Evolutionary conservation across 2,329 filamentous ascomycete species (phyloP), one percentile per base, ranked within the genome.

Genomic region (Neopestalotiopsis sp.): DNA sequence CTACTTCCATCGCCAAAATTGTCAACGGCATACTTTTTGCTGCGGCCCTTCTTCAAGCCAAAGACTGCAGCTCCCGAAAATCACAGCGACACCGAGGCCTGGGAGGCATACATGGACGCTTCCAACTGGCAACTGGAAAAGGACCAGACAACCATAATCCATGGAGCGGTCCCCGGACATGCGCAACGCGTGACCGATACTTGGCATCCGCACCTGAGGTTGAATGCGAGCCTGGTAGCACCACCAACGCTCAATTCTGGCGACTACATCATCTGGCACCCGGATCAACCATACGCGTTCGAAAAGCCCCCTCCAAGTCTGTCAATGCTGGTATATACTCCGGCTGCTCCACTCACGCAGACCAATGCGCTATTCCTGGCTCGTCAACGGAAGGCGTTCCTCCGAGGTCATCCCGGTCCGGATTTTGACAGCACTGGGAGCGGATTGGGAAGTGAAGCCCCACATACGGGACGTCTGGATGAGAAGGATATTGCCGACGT

Each of bases 261-360:
- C 73, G 87, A 88, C 79, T 89, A 89, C 74, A 86, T 89, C 70
- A 78, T 89, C 72, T 89, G 87, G 87, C 87, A 89, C 73, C 86
- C 86, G 28, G 87, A 89, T 71, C 82, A 88, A 70, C 84, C 86
- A 7, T 89, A 88, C 76, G 86, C 87, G 72, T 86, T 89, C 74
- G 77, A 76, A 59, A 77, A 77, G 66, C 65, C 69, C 45, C 40
- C 67, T 34, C 67, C 71, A 66, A 66, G 74, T 73, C 79, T 75
- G 69, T 85, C 82, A 58, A 86, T 88, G 79, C 80, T 89, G 1
- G 83, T 88, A 13, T 89, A 89, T 76, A 82, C 86, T 9, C 86
- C 87, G 2, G 86, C 86, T 4, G 86, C 85, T 17, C 87, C 87
- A 0, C 80, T 89, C 42, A 89, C 87, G 4, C 87, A 88, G 77